Base-by-base conservation (phyloP, 345 rosid genomes). In the Arabidopsis suecica region DNA sequence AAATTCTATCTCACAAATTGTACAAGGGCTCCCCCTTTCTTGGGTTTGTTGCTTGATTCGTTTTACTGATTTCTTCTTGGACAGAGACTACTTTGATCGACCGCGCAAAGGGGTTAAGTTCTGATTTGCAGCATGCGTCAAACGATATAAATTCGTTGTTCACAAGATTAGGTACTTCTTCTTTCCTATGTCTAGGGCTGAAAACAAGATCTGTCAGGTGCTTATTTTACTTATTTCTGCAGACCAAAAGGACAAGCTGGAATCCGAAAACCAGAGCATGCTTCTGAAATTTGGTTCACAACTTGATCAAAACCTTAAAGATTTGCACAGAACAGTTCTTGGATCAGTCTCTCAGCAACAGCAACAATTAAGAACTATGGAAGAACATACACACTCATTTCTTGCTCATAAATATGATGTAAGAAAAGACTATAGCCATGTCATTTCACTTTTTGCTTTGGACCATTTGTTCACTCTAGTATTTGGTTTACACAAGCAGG, bases 261-360 rank as follows among this genome's bases (percentile, higher is more conserved):
- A 89, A 86, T 82, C 86, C 5, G 91, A 88, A 73, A 91, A 94
- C 69, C 88, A 78, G 41, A 86, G 76, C 75, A 78, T 74, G 75
- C 85, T 94, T 81, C 74, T 91, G 80, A 78, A 79, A 40, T 91
- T 91, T 79, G 98, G 98, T 74, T 94, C 96, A 74, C 90, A 88
- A 79, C 92, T 94, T 62, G 97, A 90, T 61, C 90, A 85, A 69
- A 83, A 83, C 73, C 83, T 94, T 71, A 88, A 85, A 73, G 85
- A 82, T 69, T 55, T 91, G 79, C 97, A 88, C 76, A 86, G 79
- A 64, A 83, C 83, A 71, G 83, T 91, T 55, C 72, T 94, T 20
- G 89, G 90, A 9, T 94, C 93, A 59, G 84, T 91, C 78, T 86
- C 89, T 84, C 91, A 90, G 76, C 98, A 91, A 76, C 95, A 90